phyloP scores from a whole-genome alignment of 106 monocot genomes.

The Agapanthus africanus region DNA sequence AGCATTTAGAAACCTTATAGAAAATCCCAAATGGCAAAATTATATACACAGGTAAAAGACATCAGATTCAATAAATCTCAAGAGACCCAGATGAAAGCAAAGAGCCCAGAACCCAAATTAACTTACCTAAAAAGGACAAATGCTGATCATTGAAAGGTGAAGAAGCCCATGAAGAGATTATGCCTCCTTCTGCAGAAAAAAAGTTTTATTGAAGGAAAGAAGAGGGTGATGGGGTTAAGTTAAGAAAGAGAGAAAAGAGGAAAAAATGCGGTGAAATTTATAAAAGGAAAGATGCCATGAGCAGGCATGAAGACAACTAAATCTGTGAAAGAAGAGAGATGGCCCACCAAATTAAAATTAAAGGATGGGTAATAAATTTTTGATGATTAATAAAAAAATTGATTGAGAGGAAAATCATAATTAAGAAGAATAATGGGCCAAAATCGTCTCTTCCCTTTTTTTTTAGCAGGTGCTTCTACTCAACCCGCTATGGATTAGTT shows the following conservation, averaged over 20 bases:
- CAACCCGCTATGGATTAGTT: too few relatives aligned
- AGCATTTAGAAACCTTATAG: too few relatives aligned
- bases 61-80: not conserved
- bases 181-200: not conserved
- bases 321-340: not conserved
- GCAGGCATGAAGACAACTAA: conserved; percentile 6
- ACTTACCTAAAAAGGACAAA: conserved; percentile 12
- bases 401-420: too few relatives aligned
- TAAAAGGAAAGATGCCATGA: not conserved
- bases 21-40: too few relatives aligned
- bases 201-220: not conserved
- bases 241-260: not conserved
- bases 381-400: too few relatives aligned
- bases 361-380: too few relatives aligned
- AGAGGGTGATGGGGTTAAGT: too few relatives aligned
- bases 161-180: not conserved
- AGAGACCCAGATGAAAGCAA: not conserved
- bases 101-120: not conserved
- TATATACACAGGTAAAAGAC: not conserved
- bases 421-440: too few relatives aligned
- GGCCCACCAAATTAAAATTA: too few relatives aligned
- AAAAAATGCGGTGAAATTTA: not conserved
- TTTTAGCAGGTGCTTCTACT: too few relatives aligned
- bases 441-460: too few relatives aligned
- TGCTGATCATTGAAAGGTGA: not conserved